Base-by-base conservation (phyloP, 768 basidiomycete species). In the Obba rivulosa region DNA sequence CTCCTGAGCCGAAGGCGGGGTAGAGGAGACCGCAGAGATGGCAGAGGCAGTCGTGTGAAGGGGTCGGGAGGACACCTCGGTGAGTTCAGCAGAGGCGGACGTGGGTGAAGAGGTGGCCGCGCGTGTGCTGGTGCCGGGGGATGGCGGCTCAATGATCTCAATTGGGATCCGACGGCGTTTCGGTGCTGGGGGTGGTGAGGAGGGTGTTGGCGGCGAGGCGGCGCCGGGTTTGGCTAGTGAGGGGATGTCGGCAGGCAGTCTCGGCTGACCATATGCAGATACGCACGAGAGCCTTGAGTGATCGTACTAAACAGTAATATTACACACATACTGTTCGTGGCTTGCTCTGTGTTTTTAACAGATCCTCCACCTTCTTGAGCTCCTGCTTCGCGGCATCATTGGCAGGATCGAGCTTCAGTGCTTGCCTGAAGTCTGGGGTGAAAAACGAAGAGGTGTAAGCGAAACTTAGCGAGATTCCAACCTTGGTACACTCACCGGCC, bases 321-420 rank as follows among this genome's bases (percentile, higher is more conserved):
- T 20, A 41, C 10, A 18, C n/a, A 55, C 61, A 28, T 44, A 50
- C 57, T 37, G 49, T 22, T 14, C 42, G 48, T 14, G 73, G 62
- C 58, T 69, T 75, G 28, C 55, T 55, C 50, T 69, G 70, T 57
- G 62, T 57, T 43, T 62, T 66, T 18, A 71, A 62, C 2, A 73
- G 43, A 25, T 68, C 65, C 0, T 68, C 66, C 1, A 87, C 66
- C 21, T 74, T 80, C 8, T 62, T 64, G 41, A 90, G 64, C 62
- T 92, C 90, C 16, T 75, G 69, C 59, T 76, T 79, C 0, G 86
- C 78, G 4, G 80, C 68, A 4, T 66, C 67, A 57, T 92, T 91
- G 0, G 69, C 54, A 2, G 87, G 80, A 49, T 92, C 90, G 0
- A 85, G 57, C 34, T 67, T 66, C 18, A 84, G 64, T 1, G 82